A percentile compares a stretch with the other conserved stretches of the same genome.
Conservation (phyloP, 1,284 basidiomycete genomes). For the Phenoliferia sp. region DNA sequence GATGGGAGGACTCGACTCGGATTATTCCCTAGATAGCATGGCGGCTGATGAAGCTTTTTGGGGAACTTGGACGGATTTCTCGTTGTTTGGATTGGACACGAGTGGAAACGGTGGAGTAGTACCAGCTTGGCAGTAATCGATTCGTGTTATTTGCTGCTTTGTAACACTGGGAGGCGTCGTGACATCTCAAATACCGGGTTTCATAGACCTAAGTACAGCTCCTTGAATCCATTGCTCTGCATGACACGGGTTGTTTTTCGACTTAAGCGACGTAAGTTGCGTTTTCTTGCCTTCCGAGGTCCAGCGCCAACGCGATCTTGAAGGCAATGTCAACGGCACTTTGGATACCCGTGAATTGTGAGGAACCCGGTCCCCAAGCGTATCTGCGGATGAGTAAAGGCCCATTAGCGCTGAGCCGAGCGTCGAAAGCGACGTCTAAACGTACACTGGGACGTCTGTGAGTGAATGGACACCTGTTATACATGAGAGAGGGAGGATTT, state of each 20-base stretch:
- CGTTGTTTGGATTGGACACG: not conserved
- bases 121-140: too few relatives aligned
- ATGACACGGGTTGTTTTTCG: too few relatives aligned
- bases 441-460: slow-evolving; percentile 40
- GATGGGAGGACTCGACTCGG: not conserved
- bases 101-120: too few relatives aligned
- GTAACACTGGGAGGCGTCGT: too few relatives aligned
- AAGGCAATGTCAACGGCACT: slow-evolving; percentile 35
- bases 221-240: too few relatives aligned
- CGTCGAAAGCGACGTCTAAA: not conserved
- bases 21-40: not conserved
- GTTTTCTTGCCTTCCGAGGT: slow-evolving; percentile 34
- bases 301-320: slow-evolving; percentile 42
- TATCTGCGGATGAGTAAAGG: slow-evolving; percentile 20
- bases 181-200: too few relatives aligned
- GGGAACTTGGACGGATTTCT: not conserved
- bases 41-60: not conserved
- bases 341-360: slow-evolving; percentile 41
- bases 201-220: too few relatives aligned
- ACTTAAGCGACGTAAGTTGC: slow-evolving; percentile 8
- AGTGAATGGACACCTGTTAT: slow-evolving; percentile 44
- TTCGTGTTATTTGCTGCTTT: too few relatives aligned
- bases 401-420: not conserved
- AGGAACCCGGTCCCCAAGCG: slow-evolving; percentile 44
- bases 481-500: slow-evolving; percentile 36